Percentiles rank a stretch among this genome's conserved stretches.
phyloP scores from a whole-genome alignment of 148 eudicot species.

The Amaranthus cruentus region DNA sequence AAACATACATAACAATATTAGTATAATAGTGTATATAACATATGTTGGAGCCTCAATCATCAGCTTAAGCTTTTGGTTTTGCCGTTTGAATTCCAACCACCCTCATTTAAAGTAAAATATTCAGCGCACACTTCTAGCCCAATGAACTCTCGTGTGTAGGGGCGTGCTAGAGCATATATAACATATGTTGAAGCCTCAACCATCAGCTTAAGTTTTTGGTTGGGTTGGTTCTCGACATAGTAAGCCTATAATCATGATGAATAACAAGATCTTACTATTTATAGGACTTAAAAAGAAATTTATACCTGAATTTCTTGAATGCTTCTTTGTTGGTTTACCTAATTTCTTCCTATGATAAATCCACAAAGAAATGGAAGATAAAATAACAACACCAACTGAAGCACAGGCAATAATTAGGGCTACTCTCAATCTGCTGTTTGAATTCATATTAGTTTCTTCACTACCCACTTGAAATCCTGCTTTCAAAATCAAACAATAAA shows the following conservation, averaged over 20 bases:
- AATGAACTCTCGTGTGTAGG: too few relatives aligned
- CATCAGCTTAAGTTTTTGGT: too few relatives aligned
- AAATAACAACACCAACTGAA: slow-evolving; percentile 37
- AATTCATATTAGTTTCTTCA: slow-evolving; percentile 31
- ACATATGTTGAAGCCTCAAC: too few relatives aligned
- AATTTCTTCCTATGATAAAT: slow-evolving; percentile 43
- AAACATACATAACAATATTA: slow-evolving; percentile 11
- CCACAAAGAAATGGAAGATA: slow-evolving; percentile 46
- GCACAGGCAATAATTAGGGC: slow-evolving; percentile 47
- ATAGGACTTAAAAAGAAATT: not conserved
- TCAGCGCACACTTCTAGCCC: too few relatives aligned
- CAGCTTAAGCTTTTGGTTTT: too few relatives aligned
- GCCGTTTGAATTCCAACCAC: too few relatives aligned
- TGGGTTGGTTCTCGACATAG: not conserved
- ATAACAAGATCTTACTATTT: slow-evolving; percentile 9
- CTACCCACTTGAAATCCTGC: slow-evolving; percentile 35
- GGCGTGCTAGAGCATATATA: too few relatives aligned
- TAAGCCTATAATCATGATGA: not conserved
- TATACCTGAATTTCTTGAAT: slow-evolving; percentile 39
- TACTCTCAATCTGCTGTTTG: slow-evolving; percentile 33
- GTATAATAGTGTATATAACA: too few relatives aligned
- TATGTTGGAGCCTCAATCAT: too few relatives aligned
- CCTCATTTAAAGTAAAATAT: too few relatives aligned
- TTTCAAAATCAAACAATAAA: slow-evolving; percentile 12
- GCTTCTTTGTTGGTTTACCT: slow-evolving; percentile 32